Conservation (phyloP, 345 rosid species). For the Ceriops tagal region DNA sequence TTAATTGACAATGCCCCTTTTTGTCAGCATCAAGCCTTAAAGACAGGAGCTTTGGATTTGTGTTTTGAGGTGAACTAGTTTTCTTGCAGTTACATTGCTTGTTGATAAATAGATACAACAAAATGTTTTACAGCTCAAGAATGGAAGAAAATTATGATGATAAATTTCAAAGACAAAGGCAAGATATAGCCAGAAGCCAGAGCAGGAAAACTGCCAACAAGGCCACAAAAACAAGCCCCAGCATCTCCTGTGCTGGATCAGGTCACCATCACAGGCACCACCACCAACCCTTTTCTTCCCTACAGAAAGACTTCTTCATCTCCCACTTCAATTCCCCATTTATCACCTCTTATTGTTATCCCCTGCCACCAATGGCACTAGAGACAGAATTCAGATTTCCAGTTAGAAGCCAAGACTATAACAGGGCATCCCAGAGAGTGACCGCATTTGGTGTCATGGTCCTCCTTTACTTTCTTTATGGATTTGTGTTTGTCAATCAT, state of each 20-base stretch:
- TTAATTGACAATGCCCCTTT: neutral
- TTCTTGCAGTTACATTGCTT: no score
- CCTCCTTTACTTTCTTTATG: conserved; percentile 34
- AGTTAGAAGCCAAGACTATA: neutral
- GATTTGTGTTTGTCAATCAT: conserved; percentile 40
- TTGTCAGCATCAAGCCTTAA: neutral
- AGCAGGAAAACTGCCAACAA: conserved; percentile 44
- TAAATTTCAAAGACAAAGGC: conserved; percentile 2
- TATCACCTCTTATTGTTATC: conserved; percentile 41
- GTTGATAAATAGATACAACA: no score
- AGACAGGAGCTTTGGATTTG: neutral
- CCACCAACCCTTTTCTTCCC: neutral
- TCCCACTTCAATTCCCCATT: conserved; percentile 39
- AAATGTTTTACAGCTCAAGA: neutral
- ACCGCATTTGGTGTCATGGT: conserved; percentile 20
- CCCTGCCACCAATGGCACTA: conserved; percentile 18
- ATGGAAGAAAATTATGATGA: conserved; percentile 11
- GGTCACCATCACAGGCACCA: neutral
- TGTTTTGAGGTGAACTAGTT: no score
- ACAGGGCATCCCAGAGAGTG: neutral
- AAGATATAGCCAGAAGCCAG: conserved; percentile 15
- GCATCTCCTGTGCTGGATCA: conserved; percentile 31
- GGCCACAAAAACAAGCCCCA: conserved; percentile 60
- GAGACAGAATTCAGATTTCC: conserved; percentile 26
- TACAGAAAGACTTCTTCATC: neutral